Conservation (phyloP, 306 rosid species). For the Glycine soja region DNA sequence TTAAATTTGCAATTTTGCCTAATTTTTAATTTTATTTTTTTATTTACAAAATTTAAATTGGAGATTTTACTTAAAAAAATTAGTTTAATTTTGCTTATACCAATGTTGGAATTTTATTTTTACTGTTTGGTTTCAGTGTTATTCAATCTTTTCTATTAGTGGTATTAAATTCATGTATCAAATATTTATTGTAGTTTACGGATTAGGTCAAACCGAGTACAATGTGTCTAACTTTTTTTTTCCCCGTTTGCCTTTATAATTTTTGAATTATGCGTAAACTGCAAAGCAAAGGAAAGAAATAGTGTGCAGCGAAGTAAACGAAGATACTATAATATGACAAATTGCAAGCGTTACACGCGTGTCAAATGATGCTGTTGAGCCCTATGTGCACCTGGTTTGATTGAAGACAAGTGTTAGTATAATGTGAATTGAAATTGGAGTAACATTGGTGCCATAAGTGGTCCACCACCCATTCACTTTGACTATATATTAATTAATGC, state of each 20-base stretch:
- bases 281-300: background rate
- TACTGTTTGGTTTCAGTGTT: background rate
- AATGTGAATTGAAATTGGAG: background rate
- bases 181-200: background rate
- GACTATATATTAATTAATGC: background rate
- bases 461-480: slow-evolving; percentile 15
- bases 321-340: background rate
- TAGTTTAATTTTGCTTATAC: no score
- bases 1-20: no score
- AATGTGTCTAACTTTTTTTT: background rate
- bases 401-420: slow-evolving; percentile 5
- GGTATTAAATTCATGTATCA: background rate
- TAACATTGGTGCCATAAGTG: background rate
- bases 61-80: no score
- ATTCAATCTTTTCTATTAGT: background rate
- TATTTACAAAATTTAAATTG: no score
- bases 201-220: background rate
- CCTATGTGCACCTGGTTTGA: background rate
- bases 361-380: slow-evolving; percentile 10
- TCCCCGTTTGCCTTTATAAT: background rate
- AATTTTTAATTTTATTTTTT: no score
- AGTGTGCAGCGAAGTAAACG: no score
- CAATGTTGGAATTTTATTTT: background rate
- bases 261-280: background rate
- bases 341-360: background rate